Base-by-base conservation (phyloP, 805 yeast species). In the Ogataea thermomethanolica region DNA sequence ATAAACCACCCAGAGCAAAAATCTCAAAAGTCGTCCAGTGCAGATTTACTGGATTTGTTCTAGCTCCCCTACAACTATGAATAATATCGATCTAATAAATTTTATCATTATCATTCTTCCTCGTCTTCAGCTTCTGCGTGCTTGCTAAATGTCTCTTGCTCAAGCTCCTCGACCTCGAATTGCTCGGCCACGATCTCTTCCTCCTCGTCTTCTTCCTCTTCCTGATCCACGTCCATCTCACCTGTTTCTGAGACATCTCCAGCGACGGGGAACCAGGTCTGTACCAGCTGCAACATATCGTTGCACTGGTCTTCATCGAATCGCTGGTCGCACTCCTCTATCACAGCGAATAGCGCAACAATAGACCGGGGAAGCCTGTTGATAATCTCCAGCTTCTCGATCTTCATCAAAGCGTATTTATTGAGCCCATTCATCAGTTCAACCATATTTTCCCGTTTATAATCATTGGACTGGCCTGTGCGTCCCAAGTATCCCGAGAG, bases 251-350 rank as follows among this genome's bases (percentile, higher is more conserved):
- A 35, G 4, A 51, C 65, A 5, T 39, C 62, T 4, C 49, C 65
- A 8, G 54, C 56, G 9, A 66, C 54, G 2, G 84, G 86, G 56
- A 78, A 76, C 40, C 73, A 65, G 28, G 69, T 69, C n/a, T 63
- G 54, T 13, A 87, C 69, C 36, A 79, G 70, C 5, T 65, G 74
- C 23, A 91, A 48, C 2, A 91, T 73, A 3, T 67, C 65, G 33
- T 78, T 74, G 35, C 85, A 71, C 44, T 80, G 72, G 1, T 76
- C 83, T 44, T 84, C 86, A n/a, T 67, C 64, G 53, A 89, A 83
- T 51, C 99, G 70, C 46, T 78, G 79, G 51, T 91, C 99, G 61
- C 96, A 91, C 57, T 93, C 98, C 57, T 91, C 99, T 1, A 91
- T 79, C 22, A 91, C 66, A 0, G 93, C 73, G 58, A 79, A 88